These are phyloP conservation scores for Diaporthe australafricana DNA, from an alignment of 2,329 filamentous ascomycete species.

Conservation along the genomic window DNA sequence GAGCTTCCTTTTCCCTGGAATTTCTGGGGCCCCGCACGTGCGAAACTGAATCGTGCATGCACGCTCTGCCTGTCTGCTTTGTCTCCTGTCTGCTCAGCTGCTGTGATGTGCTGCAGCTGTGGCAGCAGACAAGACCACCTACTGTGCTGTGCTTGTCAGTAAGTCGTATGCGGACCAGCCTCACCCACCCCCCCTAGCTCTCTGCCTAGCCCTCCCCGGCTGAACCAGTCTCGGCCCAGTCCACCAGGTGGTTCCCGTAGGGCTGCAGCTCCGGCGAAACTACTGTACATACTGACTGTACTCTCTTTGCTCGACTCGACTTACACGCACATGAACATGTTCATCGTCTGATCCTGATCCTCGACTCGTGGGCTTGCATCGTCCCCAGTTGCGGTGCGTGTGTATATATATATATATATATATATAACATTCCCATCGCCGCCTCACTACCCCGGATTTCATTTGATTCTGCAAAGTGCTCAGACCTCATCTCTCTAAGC, in stretches of 20 bases:
- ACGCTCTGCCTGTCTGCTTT: neutral
- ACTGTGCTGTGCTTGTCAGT: no score
- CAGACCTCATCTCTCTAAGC: slow-evolving; percentile 16
- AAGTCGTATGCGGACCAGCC: neutral
- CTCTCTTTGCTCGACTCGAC: neutral
- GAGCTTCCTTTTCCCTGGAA: slow-evolving; percentile 17
- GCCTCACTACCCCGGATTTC: slow-evolving; percentile 17
- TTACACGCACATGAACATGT: slow-evolving; percentile 18
- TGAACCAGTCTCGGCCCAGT: neutral
- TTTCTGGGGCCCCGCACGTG: slow-evolving; percentile 32
- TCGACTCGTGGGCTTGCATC: slow-evolving; percentile 15
- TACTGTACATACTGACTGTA: neutral
- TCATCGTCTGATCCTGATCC: slow-evolving; percentile 13
- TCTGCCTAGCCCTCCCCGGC: neutral
- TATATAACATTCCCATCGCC: slow-evolving; percentile 10
- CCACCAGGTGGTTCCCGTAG: neutral
- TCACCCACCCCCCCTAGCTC: neutral
- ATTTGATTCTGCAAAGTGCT: slow-evolving; percentile 9
- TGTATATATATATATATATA: slow-evolving; percentile 12
- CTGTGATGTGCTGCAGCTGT: neutral
- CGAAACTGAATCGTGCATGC: slow-evolving; percentile 24
- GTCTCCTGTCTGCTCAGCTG: neutral
- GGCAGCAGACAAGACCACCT: no score
- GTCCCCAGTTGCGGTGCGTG: neutral
- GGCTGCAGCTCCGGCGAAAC: neutral